phyloP scores from a whole-genome alignment of 352 stramenopile genomes.

The Globisporangium acanthophoron region DNA sequence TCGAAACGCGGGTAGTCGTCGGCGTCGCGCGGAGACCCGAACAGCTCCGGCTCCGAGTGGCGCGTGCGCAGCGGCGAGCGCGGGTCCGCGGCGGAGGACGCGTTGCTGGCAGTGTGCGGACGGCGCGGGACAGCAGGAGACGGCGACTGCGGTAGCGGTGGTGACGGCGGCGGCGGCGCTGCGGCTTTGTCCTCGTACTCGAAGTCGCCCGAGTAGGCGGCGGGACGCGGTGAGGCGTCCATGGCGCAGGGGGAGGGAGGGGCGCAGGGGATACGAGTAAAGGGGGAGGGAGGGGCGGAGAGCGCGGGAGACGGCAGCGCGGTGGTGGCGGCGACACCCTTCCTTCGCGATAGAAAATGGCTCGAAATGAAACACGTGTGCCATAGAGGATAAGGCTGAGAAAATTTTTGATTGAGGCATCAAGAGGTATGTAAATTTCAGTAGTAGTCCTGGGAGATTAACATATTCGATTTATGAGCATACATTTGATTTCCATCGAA shows the following conservation, averaged over 20 bases:
- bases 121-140: neutral
- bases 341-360: no score
- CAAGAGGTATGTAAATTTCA: no score
- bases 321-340: no score
- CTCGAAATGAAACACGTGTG: no score
- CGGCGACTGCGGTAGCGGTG: neutral
- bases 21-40: constrained; percentile 8
- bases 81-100: constrained; percentile 6
- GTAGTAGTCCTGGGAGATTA: no score
- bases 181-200: constrained; percentile 17
- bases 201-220: constrained; percentile 10
- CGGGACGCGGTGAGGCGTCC: constrained; percentile 4
- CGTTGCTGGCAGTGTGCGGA: constrained; percentile 12
- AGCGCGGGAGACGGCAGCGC: neutral
- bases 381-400: no score
- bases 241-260: neutral
- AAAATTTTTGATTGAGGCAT: no score
- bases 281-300: neutral
- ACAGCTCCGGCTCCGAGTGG: constrained; percentile 14
- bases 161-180: constrained; percentile 4
- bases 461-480: no score
- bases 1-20: constrained; percentile 14
- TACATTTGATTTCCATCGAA: no score
- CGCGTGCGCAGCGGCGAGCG: constrained; percentile 11
- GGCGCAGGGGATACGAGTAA: neutral